Evolutionary conservation across 2,329 filamentous ascomycete genomes (phyloP).

Genomic region (Microascus cirrosus): DNA sequence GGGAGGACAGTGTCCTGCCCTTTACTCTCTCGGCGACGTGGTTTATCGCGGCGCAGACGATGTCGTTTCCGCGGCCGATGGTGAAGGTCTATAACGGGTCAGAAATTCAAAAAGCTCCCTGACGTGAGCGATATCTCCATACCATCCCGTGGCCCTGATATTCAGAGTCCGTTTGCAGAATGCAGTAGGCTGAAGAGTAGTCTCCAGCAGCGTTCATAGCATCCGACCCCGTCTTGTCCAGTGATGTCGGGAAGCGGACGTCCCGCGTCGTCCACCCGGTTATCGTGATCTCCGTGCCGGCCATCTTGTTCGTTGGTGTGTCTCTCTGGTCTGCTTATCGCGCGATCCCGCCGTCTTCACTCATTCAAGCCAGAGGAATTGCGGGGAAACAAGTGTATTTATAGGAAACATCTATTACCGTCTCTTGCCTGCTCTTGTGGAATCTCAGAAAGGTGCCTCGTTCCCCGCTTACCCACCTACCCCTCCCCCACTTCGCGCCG

Average conservation of each 20-base stretch:
- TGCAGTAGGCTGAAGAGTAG: conserved; percentile 91
- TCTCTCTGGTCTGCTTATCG: background rate
- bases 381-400: background rate
- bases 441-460: background rate
- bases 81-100: conserved; percentile 52
- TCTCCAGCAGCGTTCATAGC: conserved; percentile 93
- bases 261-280: conserved; percentile 62
- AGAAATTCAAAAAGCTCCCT: background rate
- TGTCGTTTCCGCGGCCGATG: conserved; percentile 82
- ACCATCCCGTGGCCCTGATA: conserved; percentile 72
- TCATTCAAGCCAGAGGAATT: background rate
- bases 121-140: conserved; percentile 7
- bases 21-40: conserved; percentile 67
- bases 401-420: no score
- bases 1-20: conserved; percentile 62
- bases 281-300: conserved; percentile 50
- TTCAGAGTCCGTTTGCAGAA: conserved; percentile 67
- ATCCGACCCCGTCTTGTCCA: conserved; percentile 93
- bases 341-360: background rate
- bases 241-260: conserved; percentile 78
- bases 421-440: no score
- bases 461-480: background rate
- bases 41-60: conserved; percentile 76
- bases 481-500: background rate
- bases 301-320: background rate